A percentile compares a stretch with the other conserved stretches of the same genome.
Conservation (phyloP, 2,329 filamentous ascomycete species). For the Magnaporthiopsis incrustans region DNA sequence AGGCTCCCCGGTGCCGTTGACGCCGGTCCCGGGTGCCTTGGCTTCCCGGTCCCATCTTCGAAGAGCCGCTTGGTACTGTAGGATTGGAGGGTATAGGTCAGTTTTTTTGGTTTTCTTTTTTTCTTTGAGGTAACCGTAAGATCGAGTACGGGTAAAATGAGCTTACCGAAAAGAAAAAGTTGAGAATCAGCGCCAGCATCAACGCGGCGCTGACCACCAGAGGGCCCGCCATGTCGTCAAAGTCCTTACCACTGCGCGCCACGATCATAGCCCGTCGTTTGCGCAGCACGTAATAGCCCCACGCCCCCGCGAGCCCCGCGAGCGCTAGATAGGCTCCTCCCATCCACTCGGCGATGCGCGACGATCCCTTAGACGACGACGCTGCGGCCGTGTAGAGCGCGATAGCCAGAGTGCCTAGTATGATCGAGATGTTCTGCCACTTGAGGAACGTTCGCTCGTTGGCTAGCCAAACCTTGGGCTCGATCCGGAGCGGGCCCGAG, state of each 20-base stretch:
- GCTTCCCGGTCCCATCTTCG: slow-evolving; percentile 12
- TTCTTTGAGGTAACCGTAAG: too few relatives aligned
- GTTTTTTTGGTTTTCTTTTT: too few relatives aligned
- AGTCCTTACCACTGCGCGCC: slow-evolving; percentile 81
- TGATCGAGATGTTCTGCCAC: slow-evolving; percentile 91
- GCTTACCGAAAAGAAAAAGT: slow-evolving; percentile 78
- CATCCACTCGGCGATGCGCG: slow-evolving; percentile 58
- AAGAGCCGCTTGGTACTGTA: slow-evolving; percentile 14
- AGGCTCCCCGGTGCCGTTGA: neutral
- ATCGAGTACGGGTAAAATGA: too few relatives aligned
- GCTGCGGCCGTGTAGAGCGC: slow-evolving; percentile 85
- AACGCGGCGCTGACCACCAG: slow-evolving; percentile 74
- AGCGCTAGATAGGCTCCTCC: slow-evolving; percentile 79
- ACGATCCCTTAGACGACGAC: neutral
- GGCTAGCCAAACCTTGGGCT: slow-evolving; percentile 97
- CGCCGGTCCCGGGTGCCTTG: neutral
- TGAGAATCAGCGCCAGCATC: slow-evolving; percentile 70
- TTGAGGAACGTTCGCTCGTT: slow-evolving; percentile 98
- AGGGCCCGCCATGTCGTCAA: slow-evolving; percentile 83
- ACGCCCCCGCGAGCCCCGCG: slow-evolving; percentile 72
- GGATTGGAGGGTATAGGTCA: neutral
- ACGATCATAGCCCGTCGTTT: slow-evolving; percentile 70
- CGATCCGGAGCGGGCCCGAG: slow-evolving; percentile 80
- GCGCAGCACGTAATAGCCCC: slow-evolving; percentile 82
- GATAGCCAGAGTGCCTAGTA: slow-evolving; percentile 76